Evolutionary conservation across 2,329 filamentous ascomycete species (phyloP), one percentile per base, ranked within the genome.

Genomic region (Fusarium nurragi): DNA sequence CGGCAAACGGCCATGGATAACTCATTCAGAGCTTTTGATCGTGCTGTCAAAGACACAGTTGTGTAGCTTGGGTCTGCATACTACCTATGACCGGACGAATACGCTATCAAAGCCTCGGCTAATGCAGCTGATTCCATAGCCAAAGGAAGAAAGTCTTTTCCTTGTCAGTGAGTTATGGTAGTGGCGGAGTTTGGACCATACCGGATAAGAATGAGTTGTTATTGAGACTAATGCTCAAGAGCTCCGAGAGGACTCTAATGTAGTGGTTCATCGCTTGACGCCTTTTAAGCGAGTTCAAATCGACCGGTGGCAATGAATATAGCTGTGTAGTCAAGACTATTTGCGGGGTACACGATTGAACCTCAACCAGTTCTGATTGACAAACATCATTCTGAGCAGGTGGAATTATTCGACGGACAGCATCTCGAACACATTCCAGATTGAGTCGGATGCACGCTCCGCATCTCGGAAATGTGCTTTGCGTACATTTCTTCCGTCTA

Each of bases 221-320:
- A 13, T 21, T 22, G 2, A 14, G 28, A 38, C 45, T 48, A n/a
- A 48, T 48, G 4, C 22, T 38, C 14, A 48, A 48, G 2, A 48
- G 45, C 9, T 38, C 23, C 0, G 45, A 48, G 1, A 48, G 45
- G 6, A 48, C 34, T 28, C 6, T 48, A 9, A 48, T 48, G 18
- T 48, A 48, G 3, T 48, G 23, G 4, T 38, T 38, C 45, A 48
- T 38, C 6, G 45, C 45, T 13, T 48, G 45, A 6, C 45, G 45
- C 12, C 45, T 28, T 26, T 28, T 48, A 5, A 32, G 14, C 2
- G 34, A 28, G 45, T 12, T 38, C 18, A 38, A 10, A 2, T 38
- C 12, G 0, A n/a, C n/a, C n/a, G 38, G 4, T 6, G 34, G 23
- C 25, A 21, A 25, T 18, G 23, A 5, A 28, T 32, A n/a, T 13